Percentiles rank a stretch among this genome's conserved stretches.
Conservation (phyloP, 2,329 filamentous ascomycete species). For the Monosporascus sp. region DNA sequence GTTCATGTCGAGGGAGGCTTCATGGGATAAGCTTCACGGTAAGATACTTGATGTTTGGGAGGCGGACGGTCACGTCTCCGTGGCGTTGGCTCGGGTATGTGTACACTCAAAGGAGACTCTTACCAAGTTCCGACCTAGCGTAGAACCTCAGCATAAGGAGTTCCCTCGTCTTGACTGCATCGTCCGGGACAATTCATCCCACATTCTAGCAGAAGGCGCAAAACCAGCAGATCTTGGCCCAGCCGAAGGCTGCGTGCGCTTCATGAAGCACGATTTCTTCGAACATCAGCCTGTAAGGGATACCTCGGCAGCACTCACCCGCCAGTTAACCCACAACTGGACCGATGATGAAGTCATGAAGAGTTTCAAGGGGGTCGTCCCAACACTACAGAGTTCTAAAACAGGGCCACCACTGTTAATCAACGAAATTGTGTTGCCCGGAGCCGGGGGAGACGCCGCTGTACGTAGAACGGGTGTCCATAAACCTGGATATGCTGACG, state of each 20-base stretch:
- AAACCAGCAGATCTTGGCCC: conserved; percentile 3
- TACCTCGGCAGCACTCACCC: conserved; percentile 17
- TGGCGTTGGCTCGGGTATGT: too few relatives aligned
- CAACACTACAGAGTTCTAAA: conserved; percentile 1
- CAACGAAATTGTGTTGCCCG: conserved; percentile 2
- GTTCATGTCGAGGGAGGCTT: too few relatives aligned
- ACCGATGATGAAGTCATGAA: conserved; percentile 4
- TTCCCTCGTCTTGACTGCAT: conserved; percentile 10
- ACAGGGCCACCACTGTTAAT: conserved; percentile 6
- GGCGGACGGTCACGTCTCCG: too few relatives aligned
- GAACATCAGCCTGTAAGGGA: conserved; percentile 14
- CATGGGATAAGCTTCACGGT: too few relatives aligned
- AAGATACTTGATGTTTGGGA: too few relatives aligned
- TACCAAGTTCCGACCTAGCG: too few relatives aligned
- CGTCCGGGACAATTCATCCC: conserved; percentile 15
- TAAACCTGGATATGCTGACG: too few relatives aligned
- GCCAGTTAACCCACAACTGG: conserved; percentile 17
- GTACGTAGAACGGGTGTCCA: too few relatives aligned
- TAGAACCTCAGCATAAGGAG: too few relatives aligned
- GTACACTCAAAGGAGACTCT: too few relatives aligned
- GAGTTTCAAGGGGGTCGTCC: conserved; percentile 5
- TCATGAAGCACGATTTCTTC: conserved; percentile 20
- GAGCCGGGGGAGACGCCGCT: not conserved
- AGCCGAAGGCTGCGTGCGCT: conserved; percentile 12
- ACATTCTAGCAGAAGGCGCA: conserved; percentile 16